Evolutionary conservation across 108 stramenopile species (phyloP), one percentile per base, ranked within the genome.

Genomic region (Stephanodiscus triporus): DNA sequence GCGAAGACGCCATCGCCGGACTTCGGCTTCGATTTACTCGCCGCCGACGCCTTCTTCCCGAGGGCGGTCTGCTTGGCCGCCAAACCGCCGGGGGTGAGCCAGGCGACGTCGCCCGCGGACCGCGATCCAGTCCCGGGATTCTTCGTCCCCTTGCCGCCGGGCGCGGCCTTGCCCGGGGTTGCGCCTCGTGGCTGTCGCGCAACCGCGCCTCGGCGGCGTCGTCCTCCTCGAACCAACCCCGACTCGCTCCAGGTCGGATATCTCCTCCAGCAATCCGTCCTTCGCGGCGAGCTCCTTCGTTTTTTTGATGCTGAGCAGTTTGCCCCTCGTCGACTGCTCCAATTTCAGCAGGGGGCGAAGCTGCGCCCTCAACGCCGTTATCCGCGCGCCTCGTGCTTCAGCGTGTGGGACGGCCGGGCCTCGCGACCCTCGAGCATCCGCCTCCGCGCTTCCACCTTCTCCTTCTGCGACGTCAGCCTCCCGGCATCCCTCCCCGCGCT

Each of bases 191-290:
- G 27, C 72, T n/a, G n/a, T n/a, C n/a, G n/a, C n/a, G n/a, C n/a
- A n/a, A n/a, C n/a, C n/a, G n/a, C n/a, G n/a, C n/a, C n/a, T n/a
- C n/a, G n/a, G n/a, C n/a, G n/a, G n/a, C n/a, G n/a, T n/a, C n/a
- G n/a, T n/a, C n/a, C n/a, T n/a, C n/a, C n/a, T n/a, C n/a, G n/a
- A n/a, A n/a, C n/a, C n/a, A n/a, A n/a, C n/a, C n/a, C n/a, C n/a
- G 47, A 32, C 80, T 72, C 5, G 53, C 76, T 94, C 93, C 22
- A 91, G 65, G 36, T 80, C 47, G 24, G 54, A 70, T 61, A 94
- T 94, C 71, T 94, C 84, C 57, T 84, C 80, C 38, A 82, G 22
- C 34, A 94, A 85, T 63, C 91, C 93, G 37, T 91, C 86, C 64
- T 90, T 94, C 10, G 77, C 84, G 9, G 82, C 86, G 59, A 94